These are phyloP conservation scores for Termitomyces sp. DNA, from an alignment of 768 basidiomycete genomes.

Conservation along the genomic window DNA sequence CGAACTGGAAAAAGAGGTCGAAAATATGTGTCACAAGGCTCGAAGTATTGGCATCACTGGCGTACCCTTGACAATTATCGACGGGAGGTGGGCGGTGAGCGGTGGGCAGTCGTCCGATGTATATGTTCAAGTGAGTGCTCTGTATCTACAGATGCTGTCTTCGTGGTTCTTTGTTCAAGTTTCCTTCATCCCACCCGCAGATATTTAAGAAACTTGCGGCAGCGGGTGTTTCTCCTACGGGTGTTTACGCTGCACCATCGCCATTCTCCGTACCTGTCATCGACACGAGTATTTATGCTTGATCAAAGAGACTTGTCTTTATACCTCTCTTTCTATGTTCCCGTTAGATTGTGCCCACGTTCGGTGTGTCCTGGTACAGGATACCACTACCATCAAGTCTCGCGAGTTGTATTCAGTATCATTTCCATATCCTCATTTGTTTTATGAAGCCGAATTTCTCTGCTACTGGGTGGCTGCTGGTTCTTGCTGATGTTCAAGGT, in stretches of 20 bases:
- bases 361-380: slow-evolving; percentile 9
- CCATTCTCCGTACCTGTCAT: slow-evolving; percentile 33
- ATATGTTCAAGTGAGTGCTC: slow-evolving; percentile 56
- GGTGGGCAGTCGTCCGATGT: slow-evolving; percentile 74
- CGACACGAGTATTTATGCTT: slow-evolving; percentile 24
- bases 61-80: slow-evolving; percentile 78
- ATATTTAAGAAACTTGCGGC: slow-evolving; percentile 54
- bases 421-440: not conserved
- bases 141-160: not conserved
- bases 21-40: slow-evolving; percentile 59
- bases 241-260: slow-evolving; percentile 32
- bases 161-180: not conserved
- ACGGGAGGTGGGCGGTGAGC: slow-evolving; percentile 74
- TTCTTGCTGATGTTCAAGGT: not conserved
- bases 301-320: not conserved
- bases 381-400: not conserved
- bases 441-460: not conserved
- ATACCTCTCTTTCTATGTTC: not conserved
- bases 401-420: slow-evolving; percentile 3
- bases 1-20: slow-evolving; percentile 64
- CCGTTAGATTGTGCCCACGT: slow-evolving; percentile 2
- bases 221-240: slow-evolving; percentile 27
- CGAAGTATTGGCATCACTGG: slow-evolving; percentile 69
- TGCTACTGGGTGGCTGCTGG: not conserved
- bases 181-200: slow-evolving; percentile 20